phyloP scores from a whole-genome alignment of 345 rosid species.

The Eucalyptus curtisii region DNA sequence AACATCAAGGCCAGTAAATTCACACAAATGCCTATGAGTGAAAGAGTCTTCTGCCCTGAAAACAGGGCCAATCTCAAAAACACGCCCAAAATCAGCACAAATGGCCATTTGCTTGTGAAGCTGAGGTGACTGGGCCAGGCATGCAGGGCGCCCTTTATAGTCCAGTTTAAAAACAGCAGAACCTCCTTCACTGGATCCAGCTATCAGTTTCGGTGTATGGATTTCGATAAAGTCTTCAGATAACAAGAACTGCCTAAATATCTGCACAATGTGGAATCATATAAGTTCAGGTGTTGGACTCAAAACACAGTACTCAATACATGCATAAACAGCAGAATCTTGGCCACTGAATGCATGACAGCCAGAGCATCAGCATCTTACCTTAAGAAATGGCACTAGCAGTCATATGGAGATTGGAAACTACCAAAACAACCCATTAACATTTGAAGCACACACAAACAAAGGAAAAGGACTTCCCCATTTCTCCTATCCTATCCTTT shows the following conservation, averaged over 20 bases:
- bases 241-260: conserved; percentile 50
- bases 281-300: neutral
- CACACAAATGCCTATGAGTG: conserved; percentile 88
- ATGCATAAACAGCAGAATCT: neutral
- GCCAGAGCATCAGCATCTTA: neutral
- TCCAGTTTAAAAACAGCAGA: conserved; percentile 86
- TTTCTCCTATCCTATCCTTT: neutral
- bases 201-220: conserved; percentile 82
- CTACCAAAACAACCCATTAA: neutral
- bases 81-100: conserved; percentile 66
- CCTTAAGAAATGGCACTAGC: neutral
- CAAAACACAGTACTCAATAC: neutral
- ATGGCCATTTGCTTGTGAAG: conserved; percentile 92
- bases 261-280: conserved; percentile 16
- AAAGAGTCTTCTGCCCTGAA: conserved; percentile 88
- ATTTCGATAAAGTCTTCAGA: conserved; percentile 57
- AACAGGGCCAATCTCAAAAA: conserved; percentile 83
- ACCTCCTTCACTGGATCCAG: conserved; percentile 95
- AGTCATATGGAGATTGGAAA: neutral
- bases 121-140: conserved; percentile 94
- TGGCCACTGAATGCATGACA: neutral
- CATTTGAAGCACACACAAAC: neutral
- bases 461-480: neutral
- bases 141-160: conserved; percentile 84
- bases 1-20: conserved; percentile 80